Evolutionary conservation across 179 eudicot genomes (phyloP), one percentile per base, ranked within the genome.

Genomic region (Carnegiea gigantea): DNA sequence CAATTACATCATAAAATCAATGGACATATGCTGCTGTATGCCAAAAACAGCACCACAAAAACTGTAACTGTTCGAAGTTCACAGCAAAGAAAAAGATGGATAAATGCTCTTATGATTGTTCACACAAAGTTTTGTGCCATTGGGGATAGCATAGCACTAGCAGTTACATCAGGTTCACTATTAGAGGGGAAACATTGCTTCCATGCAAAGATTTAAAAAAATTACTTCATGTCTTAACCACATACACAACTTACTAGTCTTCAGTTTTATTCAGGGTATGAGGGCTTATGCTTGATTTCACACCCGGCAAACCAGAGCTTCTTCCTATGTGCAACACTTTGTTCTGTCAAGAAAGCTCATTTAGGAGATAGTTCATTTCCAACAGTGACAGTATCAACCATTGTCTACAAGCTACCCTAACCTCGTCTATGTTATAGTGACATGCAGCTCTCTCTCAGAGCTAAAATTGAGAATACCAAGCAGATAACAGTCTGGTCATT

Each of bases 1-100:
- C 57, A 78, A 40, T 46, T 73, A 78, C 68, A 62, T 28, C 18
- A 15, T 28, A 62, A 62, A n/a, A 62, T 57, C 68, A 62, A 62
- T 1, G 68, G 13, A 28, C 28, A 57, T 57, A 15, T 15, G 62
- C 62, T 57, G 20, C n/a, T 57, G 23, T 17, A 57, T 57, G 62
- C n/a, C 62, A 57, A 57, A 57, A 57, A 6, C 7, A 57, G 62
- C n/a, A 18, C 15, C 62, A 57, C 57, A 51, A 51, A 12, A 51
- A 3, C 57, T 9, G 44, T 28, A 18, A 57, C 20, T 6, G n/a
- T 14, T 57, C 4, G 4, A 17, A 57, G n/a, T 57, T 18, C 3
- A 57, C 62, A 57, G 62, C 62, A 57, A 23, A 9, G 13, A 23
- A 62, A 62, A 62, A 62, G 9, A 9, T 60, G 67, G 14, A 60